A percentile compares a stretch with the other conserved stretches of the same genome.
These are phyloP conservation scores for Aspergillus viridinutans DNA, from an alignment of 2,329 filamentous ascomycete genomes.

Conservation along the genomic window DNA sequence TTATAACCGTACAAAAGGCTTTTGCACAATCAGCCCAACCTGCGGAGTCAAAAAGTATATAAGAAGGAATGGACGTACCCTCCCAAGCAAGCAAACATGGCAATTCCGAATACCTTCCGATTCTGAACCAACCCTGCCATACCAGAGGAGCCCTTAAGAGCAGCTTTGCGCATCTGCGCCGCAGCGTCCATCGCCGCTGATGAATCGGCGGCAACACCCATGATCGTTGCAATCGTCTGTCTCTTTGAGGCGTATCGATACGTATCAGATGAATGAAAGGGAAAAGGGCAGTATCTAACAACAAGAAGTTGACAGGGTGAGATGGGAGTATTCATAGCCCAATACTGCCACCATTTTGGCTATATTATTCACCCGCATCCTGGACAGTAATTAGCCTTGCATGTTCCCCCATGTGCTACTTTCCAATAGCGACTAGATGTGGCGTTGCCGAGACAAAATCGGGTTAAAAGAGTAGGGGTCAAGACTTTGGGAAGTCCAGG, in stretches of 20 bases:
- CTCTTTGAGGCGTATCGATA: neutral
- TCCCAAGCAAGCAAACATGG: slow-evolving; percentile 60
- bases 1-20: slow-evolving; percentile 33
- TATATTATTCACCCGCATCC: slow-evolving; percentile 1
- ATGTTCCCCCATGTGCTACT: neutral
- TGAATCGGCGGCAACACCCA: slow-evolving; percentile 10
- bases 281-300: neutral
- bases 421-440: neutral
- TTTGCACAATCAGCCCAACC: slow-evolving; percentile 39
- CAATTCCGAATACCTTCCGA: slow-evolving; percentile 57
- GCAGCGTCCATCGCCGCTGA: slow-evolving; percentile 41
- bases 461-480: neutral
- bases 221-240: slow-evolving; percentile 1
- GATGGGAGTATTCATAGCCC: neutral
- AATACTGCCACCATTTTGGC: slow-evolving; percentile 1
- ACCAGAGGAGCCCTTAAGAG: slow-evolving; percentile 52
- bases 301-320: neutral
- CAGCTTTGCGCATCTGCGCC: slow-evolving; percentile 50
- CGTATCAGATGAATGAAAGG: neutral
- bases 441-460: neutral
- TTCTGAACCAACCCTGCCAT: slow-evolving; percentile 55
- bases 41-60: neutral
- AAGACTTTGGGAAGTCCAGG: neutral
- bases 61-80: slow-evolving; percentile 29
- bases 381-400: neutral